These are phyloP conservation scores for Leishmania aethiopica DNA, from an alignment of 208 protist genomes.

Conservation along the genomic window DNA sequence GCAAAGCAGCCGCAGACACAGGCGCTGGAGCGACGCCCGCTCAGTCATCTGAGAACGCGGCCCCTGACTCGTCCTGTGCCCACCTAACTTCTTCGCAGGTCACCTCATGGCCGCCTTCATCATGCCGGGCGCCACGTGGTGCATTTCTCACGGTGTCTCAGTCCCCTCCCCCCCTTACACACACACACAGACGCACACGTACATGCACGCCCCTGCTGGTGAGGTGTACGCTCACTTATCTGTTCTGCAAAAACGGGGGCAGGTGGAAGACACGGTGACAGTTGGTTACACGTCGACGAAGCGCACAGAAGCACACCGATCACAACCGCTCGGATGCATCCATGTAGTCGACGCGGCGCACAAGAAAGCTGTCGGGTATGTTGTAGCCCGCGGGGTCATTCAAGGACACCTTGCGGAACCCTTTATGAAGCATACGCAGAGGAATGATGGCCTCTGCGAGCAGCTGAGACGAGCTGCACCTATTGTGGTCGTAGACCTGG, in stretches of 20 bases:
- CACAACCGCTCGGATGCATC: neutral
- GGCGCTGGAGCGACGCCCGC: neutral
- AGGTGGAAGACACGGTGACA: neutral
- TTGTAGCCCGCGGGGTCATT: slow-evolving; percentile 39
- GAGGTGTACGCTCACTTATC: neutral
- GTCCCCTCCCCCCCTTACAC: neutral
- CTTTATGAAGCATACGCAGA: slow-evolving; percentile 50
- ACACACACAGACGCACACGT: neutral
- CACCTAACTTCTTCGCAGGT: neutral
- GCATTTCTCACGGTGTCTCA: neutral
- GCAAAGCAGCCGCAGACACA: neutral
- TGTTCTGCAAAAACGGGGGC: neutral
- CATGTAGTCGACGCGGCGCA: slow-evolving; percentile 34
- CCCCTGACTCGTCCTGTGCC: neutral
- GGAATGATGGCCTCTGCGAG: slow-evolving; percentile 64
- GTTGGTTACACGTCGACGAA: neutral
- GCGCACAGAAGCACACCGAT: neutral
- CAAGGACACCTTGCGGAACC: slow-evolving; percentile 60
- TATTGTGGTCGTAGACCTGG: slow-evolving; percentile 75
- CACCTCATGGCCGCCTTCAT: neutral
- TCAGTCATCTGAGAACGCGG: neutral
- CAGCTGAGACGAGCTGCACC: slow-evolving; percentile 38
- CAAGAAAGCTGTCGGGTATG: slow-evolving; percentile 57
- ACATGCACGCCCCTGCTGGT: neutral
- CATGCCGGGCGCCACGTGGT: neutral